Conservation (phyloP, 805 yeast genomes). For the Saturnispora diversa region DNA sequence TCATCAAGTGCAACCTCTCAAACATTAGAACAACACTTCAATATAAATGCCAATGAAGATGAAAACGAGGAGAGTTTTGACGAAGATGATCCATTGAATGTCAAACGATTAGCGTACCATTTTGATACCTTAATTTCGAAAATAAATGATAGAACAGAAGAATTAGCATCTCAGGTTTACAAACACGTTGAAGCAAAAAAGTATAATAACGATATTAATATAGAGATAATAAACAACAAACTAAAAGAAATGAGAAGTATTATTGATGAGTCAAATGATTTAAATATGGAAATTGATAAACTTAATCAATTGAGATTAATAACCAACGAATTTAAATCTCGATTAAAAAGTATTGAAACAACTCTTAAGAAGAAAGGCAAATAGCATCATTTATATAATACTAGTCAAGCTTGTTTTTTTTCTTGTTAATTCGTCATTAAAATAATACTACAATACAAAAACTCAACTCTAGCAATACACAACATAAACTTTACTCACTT, state of each 20-base stretch:
- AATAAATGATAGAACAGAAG: conserved; percentile 47
- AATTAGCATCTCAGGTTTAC: conserved; percentile 27
- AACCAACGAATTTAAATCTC: conserved; percentile 24
- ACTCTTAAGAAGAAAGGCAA: conserved; percentile 15
- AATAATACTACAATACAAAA: too few species aligned
- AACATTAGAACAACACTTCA: neutral
- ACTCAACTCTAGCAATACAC: too few species aligned
- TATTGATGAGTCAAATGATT: conserved; percentile 20
- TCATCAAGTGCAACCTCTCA: too few species aligned
- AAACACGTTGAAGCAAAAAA: conserved; percentile 22
- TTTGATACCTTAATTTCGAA: conserved; percentile 60
- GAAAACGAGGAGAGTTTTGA: conserved; percentile 7
- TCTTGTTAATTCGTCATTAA: neutral
- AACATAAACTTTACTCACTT: too few species aligned
- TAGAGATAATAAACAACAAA: conserved; percentile 18
- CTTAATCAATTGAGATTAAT: conserved; percentile 28
- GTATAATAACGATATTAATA: conserved; percentile 19
- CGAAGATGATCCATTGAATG: conserved; percentile 53
- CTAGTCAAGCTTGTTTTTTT: neutral
- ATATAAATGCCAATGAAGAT: neutral
- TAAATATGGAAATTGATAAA: conserved; percentile 28
- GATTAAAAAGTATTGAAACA: conserved; percentile 21
- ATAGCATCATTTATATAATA: neutral
- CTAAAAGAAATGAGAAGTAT: conserved; percentile 17
- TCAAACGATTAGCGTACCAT: conserved; percentile 49